Conservation (phyloP, 73 alveolate genomes). For the Uronychia setigera region DNA sequence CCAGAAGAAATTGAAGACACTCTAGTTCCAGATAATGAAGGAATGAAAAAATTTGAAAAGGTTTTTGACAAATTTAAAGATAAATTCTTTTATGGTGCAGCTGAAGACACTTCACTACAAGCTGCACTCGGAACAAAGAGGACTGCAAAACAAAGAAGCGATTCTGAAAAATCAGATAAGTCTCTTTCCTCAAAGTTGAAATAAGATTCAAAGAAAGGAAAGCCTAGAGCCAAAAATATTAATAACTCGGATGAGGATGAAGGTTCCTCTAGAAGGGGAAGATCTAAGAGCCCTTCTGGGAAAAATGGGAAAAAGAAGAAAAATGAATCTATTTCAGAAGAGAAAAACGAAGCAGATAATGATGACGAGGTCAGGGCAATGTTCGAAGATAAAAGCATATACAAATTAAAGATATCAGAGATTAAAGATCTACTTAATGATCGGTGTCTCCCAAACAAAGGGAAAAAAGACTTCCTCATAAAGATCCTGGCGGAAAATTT, state of each 20-base stretch:
- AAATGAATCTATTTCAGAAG: no score
- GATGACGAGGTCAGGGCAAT: neutral
- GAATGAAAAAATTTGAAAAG: slow-evolving; percentile 46
- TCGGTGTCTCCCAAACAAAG: neutral
- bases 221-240: neutral
- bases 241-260: neutral
- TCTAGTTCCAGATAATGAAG: slow-evolving; percentile 64
- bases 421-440: neutral
- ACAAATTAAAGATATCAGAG: neutral
- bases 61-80: slow-evolving; percentile 52
- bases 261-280: neutral
- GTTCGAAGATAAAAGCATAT: neutral
- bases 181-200: neutral
- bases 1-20: slow-evolving; percentile 69
- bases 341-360: no score
- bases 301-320: neutral
- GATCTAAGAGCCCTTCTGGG: neutral
- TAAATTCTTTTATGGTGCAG: slow-evolving; percentile 51
- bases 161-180: no score
- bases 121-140: no score
- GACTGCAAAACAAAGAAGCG: no score
- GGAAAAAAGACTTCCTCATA: no score
- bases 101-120: no score
- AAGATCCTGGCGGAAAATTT: no score
- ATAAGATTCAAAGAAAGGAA: neutral